Base-by-base conservation (phyloP, 1,284 basidiomycete genomes). In the Ganoderma sinense region DNA sequence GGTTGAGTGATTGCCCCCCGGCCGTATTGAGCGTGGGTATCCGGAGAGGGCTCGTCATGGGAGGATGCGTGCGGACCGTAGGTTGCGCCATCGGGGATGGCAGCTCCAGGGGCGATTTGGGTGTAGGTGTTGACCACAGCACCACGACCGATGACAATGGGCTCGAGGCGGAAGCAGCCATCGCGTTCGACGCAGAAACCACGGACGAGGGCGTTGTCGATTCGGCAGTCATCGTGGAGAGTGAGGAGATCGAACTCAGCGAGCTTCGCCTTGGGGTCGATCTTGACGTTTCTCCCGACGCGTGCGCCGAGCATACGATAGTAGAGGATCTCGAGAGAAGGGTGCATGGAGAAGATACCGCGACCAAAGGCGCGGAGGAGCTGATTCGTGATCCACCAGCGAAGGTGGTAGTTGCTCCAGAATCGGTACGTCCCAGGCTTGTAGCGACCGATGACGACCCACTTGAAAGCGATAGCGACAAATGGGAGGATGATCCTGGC, bases 381-480 rank as follows among this genome's bases (percentile, higher is more conserved):
- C 69, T 84, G 82, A 72, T 86, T 83, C 23, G 84, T 84, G 62
- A 86, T 79, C 85, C 85, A 85, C 82, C 84, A 86, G 14, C 85
- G 82, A 13, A 86, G 76, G 66, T 86, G 82, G 71, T 85, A 86
- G 8, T 59, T 68, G 68, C 70, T 69, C 69, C 69, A 83, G 80
- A 82, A 81, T 67, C 76, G 79, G 73, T 85, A 83, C 4, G 75
- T 80, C 16, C 84, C 84, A 0, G 82, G 78, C 73, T 79, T 79
- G 75, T 85, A 84, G 60, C 77, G 76, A 11, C 84, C 84, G 59
- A 86, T 84, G 64, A 85, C 78, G 29, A 81, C 56, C 84, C 85
- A 86, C 65, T 86, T 85, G 79, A 85, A 82, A 8, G 78, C 33
- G 63, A 85, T 83, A 1, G 82, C 79, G 3, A 75, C 68, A 29